Percentiles rank a stretch among this genome's conserved stretches.
Conservation (phyloP, 805 yeast species). For the Saturnispora galanensis region DNA sequence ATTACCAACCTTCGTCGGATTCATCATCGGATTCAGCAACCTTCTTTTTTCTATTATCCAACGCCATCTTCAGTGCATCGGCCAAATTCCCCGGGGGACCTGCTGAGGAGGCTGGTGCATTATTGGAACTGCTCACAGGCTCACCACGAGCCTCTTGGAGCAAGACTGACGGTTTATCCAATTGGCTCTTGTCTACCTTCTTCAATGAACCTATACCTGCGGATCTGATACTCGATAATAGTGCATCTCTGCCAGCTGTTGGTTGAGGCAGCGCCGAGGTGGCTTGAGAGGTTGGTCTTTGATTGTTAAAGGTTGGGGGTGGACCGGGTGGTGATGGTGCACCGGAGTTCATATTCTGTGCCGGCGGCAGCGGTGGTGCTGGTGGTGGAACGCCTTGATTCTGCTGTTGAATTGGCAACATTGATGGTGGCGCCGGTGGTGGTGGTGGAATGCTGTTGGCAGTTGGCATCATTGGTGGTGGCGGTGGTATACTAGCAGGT, state of each 20-base stretch:
- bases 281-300: conserved; percentile 20
- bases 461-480: conserved; percentile 14
- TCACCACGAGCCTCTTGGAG: conserved; percentile 67
- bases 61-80: conserved; percentile 49
- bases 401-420: too few relatives aligned
- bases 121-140: conserved; percentile 28
- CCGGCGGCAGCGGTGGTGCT: conserved; percentile 14
- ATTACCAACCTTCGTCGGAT: conserved; percentile 68
- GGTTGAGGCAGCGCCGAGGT: conserved; percentile 29
- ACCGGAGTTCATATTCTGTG: too few relatives aligned
- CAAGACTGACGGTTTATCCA: conserved; percentile 69
- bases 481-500: conserved; percentile 20
- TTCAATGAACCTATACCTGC: conserved; percentile 63
- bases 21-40: conserved; percentile 78
- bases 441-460: conserved; percentile 12
- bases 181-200: conserved; percentile 73
- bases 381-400: conserved; percentile 12
- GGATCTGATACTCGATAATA: conserved; percentile 76
- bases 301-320: conserved; percentile 14
- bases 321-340: conserved; percentile 27
- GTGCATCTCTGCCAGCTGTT: conserved; percentile 60
- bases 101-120: conserved; percentile 30
- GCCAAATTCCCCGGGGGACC: conserved; percentile 38
- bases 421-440: too few relatives aligned
- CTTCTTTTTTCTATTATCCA: conserved; percentile 71